phyloP scores from a whole-genome alignment of 306 rosid species.

The Trifolium repens region DNA sequence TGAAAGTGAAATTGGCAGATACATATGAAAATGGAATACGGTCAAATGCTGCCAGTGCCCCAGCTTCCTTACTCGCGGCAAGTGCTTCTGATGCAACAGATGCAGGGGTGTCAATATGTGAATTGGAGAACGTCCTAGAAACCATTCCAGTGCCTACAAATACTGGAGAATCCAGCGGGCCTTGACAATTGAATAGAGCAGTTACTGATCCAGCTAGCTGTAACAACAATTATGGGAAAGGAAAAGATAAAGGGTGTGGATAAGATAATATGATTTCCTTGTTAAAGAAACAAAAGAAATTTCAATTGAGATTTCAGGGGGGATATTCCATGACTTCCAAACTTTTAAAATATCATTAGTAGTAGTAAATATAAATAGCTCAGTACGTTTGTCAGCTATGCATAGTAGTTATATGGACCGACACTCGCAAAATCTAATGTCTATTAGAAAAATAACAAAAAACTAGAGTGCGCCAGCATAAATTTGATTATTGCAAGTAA shows the following conservation, averaged over 20 bases:
- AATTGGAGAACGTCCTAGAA: slow-evolving; percentile 76
- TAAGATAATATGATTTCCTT: slow-evolving; percentile 21
- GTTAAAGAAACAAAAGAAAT: slow-evolving; percentile 6
- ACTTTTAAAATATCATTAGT: background rate
- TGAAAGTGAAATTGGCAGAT: slow-evolving; percentile 96
- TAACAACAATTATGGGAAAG: slow-evolving; percentile 43
- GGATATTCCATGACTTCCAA: slow-evolving; percentile 8
- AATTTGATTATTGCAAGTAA: slow-evolving; percentile 20
- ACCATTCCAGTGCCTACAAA: slow-evolving; percentile 99
- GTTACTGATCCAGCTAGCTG: slow-evolving; percentile 97
- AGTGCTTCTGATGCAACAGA: slow-evolving; percentile 82
- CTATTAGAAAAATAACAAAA: slow-evolving; percentile 7
- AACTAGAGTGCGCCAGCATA: background rate
- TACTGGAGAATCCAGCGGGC: slow-evolving; percentile 86
- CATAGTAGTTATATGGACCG: slow-evolving; percentile 12
- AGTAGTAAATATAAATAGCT: slow-evolving; percentile 20
- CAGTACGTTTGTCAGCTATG: background rate
- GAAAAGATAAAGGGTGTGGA: slow-evolving; percentile 29
- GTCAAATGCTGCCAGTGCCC: slow-evolving; percentile 91
- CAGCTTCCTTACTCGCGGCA: slow-evolving; percentile 80
- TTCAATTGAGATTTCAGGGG: slow-evolving; percentile 20
- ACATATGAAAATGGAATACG: slow-evolving; percentile 90
- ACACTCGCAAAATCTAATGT: background rate
- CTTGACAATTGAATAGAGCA: slow-evolving; percentile 97
- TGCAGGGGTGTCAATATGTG: slow-evolving; percentile 60